Evolutionary conservation across 2,329 filamentous ascomycete genomes (phyloP), one percentile per base, ranked within the genome.

Genomic region (Raffaelea albimanens): DNA sequence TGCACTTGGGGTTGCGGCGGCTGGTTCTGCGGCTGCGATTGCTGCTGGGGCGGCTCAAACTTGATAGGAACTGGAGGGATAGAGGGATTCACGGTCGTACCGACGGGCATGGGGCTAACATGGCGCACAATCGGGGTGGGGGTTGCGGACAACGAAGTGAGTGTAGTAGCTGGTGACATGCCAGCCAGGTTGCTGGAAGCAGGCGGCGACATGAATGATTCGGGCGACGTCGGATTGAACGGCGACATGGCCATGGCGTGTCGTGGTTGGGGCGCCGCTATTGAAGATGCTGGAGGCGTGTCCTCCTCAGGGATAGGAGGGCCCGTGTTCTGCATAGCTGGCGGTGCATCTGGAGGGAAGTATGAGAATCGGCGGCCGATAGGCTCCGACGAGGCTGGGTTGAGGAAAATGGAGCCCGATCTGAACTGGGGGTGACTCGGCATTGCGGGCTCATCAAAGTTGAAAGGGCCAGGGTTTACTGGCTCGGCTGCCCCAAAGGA

Each of bases 331-430:
- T 55, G 34, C 4, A 16, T 54, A 2, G 54, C 58, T 11, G 58
- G 54, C 3, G 62, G 52, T 3, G 67, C 64, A 19, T 65, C 63
- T 18, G 80, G 80, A 10, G 80, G 78, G 53, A 82, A 82, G 55
- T 82, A 80, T 16, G 78, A 82, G 52, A 80, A 79, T 8, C 78
- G 68, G 20, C 79, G 71, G 8, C 78, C 78, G 38, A 66, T 69
- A 9, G 66, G 65, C 50, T 79, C 75, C 5, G 68, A 72, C 18
- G 70, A 71, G 1, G 73, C 70, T 5, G 79, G 78, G 49, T 75
- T 78, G 53, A 73, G 67, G 61, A 83, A 83, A 50, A 83, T 83
- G 1, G 80, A 83, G 57, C 81, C 81, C 10, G 80, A 82, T 46
- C 80, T 72, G 62, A 83, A 83, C 3, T 70, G 73, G 1, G 70